These are phyloP conservation scores for Lentinus brumalis DNA, from an alignment of 768 basidiomycete species.

Conservation along the genomic window DNA sequence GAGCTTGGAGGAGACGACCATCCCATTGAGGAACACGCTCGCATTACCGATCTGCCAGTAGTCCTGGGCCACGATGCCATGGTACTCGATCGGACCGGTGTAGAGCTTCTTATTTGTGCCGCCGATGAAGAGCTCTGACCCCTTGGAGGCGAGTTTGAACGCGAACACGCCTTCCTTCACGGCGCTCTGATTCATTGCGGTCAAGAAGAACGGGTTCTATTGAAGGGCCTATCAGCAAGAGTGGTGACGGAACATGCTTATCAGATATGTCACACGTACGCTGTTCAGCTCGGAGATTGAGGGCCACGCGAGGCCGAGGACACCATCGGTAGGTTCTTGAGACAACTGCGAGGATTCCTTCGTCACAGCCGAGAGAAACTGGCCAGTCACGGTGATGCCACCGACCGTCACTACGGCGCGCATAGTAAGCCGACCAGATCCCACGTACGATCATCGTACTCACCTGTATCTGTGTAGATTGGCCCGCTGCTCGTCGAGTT, in stretches of 20 bases:
- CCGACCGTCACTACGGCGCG: slow-evolving; percentile 25
- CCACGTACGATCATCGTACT: neutral
- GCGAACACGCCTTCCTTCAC: slow-evolving; percentile 25
- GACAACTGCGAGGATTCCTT: neutral
- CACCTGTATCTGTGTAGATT: slow-evolving; percentile 35
- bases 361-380: slow-evolving; percentile 18
- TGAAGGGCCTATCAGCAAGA: too few species aligned
- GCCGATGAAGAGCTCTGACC: slow-evolving; percentile 38
- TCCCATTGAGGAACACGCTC: slow-evolving; percentile 13
- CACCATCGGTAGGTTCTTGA: slow-evolving; percentile 17
- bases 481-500: slow-evolving; percentile 32
- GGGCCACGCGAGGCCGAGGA: slow-evolving; percentile 31
- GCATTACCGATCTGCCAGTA: slow-evolving; percentile 30
- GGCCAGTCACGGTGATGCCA: slow-evolving; percentile 24
- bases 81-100: slow-evolving; percentile 34
- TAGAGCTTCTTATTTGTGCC: slow-evolving; percentile 36
- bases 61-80: slow-evolving; percentile 21
- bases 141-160: slow-evolving; percentile 30
- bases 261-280: neutral
- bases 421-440: neutral
- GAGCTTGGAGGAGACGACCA: slow-evolving; percentile 12
- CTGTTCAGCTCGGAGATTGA: slow-evolving; percentile 21
- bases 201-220: too few species aligned
- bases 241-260: too few species aligned
- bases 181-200: too few species aligned